Evolutionary conservation across 2,329 filamentous ascomycete genomes (phyloP).

Genomic region (Biscogniauxia sp.): DNA sequence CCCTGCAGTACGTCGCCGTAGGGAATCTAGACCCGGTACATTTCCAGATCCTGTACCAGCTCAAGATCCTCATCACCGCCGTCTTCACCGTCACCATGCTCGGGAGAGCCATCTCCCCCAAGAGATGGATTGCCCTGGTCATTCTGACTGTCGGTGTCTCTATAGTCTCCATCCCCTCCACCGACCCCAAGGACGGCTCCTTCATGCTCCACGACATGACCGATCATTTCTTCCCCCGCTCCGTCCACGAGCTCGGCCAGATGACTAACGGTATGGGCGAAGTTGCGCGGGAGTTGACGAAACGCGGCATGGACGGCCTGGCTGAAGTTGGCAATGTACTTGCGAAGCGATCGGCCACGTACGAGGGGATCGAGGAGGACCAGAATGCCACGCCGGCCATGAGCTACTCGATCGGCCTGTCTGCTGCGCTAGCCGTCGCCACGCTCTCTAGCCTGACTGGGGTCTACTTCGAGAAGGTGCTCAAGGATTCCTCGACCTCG

Average conservation of each 20-base stretch:
- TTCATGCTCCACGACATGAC: constrained; percentile 62
- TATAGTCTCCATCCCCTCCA: constrained; percentile 76
- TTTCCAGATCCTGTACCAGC: constrained; percentile 89
- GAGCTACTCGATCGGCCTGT: constrained; percentile 76
- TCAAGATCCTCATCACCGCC: constrained; percentile 90
- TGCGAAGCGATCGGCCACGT: constrained; percentile 76
- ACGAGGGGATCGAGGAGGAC: constrained; percentile 79
- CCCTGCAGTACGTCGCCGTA: constrained; percentile 88
- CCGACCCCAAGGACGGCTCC: constrained; percentile 52
- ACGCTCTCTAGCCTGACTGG: constrained; percentile 80
- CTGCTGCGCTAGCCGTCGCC: constrained; percentile 75
- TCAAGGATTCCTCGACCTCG: constrained; percentile 76
- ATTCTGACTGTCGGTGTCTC: constrained; percentile 79
- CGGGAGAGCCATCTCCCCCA: constrained; percentile 64
- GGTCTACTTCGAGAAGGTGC: constrained; percentile 85
- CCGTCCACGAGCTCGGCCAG: constrained; percentile 72
- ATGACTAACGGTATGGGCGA: constrained; percentile 51
- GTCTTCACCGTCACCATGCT: constrained; percentile 81
- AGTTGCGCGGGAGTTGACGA: constrained; percentile 50
- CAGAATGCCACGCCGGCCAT: constrained; percentile 54
- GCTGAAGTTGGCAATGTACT: constrained; percentile 41
- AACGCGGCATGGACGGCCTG: constrained; percentile 41
- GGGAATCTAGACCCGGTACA: constrained; percentile 89
- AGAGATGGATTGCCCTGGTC: constrained; percentile 78
- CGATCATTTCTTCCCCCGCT: constrained; percentile 72